phyloP scores from a whole-genome alignment of 2,329 filamentous ascomycete genomes.

The Hymenoscyphus albidus region DNA sequence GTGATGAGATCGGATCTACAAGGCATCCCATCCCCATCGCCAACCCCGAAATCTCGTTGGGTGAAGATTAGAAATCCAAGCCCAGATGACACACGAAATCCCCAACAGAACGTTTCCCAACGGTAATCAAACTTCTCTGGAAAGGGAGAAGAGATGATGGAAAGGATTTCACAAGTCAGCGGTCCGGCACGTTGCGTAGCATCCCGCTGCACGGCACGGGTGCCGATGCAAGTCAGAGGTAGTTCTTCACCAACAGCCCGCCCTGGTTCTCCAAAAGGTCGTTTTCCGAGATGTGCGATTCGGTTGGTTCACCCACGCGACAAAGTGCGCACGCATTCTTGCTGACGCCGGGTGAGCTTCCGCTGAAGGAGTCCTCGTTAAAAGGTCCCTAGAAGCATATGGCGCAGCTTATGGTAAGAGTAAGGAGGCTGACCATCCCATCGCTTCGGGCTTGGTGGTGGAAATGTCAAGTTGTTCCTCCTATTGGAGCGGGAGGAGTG shows the following conservation, averaged over 20 bases:
- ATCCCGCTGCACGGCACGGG: slow-evolving; percentile 2
- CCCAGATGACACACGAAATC: background rate
- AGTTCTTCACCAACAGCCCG: background rate
- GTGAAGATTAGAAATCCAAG: background rate
- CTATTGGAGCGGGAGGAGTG: background rate
- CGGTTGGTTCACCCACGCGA: background rate
- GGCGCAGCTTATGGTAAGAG: background rate
- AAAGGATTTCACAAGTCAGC: background rate
- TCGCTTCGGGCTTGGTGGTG: background rate
- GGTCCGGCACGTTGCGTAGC: slow-evolving; percentile 5
- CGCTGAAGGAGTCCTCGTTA: background rate
- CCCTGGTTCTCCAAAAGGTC: background rate
- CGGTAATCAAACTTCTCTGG: background rate
- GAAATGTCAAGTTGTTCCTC: background rate
- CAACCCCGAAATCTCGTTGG: background rate
- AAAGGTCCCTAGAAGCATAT: background rate
- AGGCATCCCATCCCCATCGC: background rate
- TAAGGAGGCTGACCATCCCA: slow-evolving; percentile 2
- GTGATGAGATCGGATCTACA: background rate
- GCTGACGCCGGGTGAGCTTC: slow-evolving; percentile 3
- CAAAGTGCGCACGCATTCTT: background rate
- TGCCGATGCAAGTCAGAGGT: slow-evolving; percentile 7
- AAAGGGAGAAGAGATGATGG: too few relatives aligned
- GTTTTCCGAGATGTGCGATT: slow-evolving; percentile 4
- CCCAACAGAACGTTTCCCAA: background rate